Evolutionary conservation across 176 grass and related monocot species (phyloP), one percentile per base, ranked within the genome.

Genomic region (Ananas comosus): DNA sequence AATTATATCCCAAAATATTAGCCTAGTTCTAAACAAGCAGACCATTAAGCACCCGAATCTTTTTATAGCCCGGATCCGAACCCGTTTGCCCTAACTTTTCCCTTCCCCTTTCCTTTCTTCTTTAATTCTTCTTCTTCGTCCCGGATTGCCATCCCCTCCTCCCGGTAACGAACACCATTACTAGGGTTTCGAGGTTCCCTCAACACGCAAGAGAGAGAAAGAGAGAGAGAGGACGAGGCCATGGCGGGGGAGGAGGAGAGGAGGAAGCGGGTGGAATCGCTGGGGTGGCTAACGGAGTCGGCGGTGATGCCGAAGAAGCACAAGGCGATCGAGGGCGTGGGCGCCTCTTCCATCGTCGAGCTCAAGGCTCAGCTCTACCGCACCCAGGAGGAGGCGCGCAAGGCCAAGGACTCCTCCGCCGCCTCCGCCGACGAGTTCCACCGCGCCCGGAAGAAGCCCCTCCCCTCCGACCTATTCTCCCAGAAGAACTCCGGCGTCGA

Each of bases 271-370:
- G 77, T 81, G 85, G 94, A 93, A 53, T 99, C 94, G 51, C 79
- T 93, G 72, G 94, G 94, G 76, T 99, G 94, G 94, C 87, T 99
- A 22, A 93, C 89, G 80, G 94, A 99, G 75, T 99, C 94, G 19
- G 48, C 85, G 47, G 74, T 99, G 79, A 93, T 93, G 94, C 94
- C 94, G 14, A 99, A 90, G 89, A 99, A 99, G 75, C 89, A 88
- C 89, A 92, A 85, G 80, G 82, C 84, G 54, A 99, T 99, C 81
- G 89, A 99, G 73, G 94, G 94, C 18, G 94, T 99, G 24, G 80
- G 94, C 24, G 89, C 94, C 19, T 81, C 84, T 23, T 99, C 94
- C 68, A 92, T 99, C 75, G 81, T 99, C 11, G 87, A 99, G 65
- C 94, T 99, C 65, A 97, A 90, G 87, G 86, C 89, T 12, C 93